phyloP scores from a whole-genome alignment of 2,329 filamentous ascomycete genomes.

The Didymella pomorum region DNA sequence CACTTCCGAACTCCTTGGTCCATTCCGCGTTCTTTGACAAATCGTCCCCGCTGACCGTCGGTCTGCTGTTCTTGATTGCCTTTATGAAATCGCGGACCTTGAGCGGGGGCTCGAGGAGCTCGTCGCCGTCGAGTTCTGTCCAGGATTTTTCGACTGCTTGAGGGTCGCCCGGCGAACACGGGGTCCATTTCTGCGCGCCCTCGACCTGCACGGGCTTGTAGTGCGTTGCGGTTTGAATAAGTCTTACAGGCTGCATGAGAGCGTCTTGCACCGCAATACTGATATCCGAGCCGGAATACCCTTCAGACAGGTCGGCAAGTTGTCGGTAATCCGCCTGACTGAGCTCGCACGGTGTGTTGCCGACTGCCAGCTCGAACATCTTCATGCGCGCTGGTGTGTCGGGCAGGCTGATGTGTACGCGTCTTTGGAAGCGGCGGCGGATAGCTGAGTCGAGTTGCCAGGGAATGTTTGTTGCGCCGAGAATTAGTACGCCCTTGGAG shows the following conservation, averaged over 20 bases:
- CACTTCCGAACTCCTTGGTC: conserved; percentile 95
- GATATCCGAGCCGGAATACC: conserved; percentile 96
- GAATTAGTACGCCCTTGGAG: conserved; percentile 88
- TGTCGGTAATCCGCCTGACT: conserved; percentile 78
- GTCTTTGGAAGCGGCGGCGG: conserved; percentile 90
- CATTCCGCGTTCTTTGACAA: conserved; percentile 85
- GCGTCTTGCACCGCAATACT: conserved; percentile 94
- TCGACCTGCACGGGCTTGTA: conserved; percentile 89
- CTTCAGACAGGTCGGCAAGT: conserved; percentile 83
- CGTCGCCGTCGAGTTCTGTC: conserved; percentile 83
- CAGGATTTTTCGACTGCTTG: conserved; percentile 93
- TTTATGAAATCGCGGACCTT: conserved; percentile 92
- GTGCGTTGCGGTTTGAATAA: conserved; percentile 96
- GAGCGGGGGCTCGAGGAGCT: conserved; percentile 85
- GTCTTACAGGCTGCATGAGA: conserved; percentile 94
- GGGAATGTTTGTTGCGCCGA: conserved; percentile 97
- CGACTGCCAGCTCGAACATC: conserved; percentile 97
- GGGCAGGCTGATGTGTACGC: conserved; percentile 94
- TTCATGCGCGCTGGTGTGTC: conserved; percentile 85
- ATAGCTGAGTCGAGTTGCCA: conserved; percentile 99
- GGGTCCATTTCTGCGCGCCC: conserved; percentile 73
- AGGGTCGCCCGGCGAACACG: conserved; percentile 89
- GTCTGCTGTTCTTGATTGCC: conserved; percentile 85
- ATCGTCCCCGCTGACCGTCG: conserved; percentile 89
- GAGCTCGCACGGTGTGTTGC: conserved; percentile 87